Evolutionary conservation across 2,329 filamentous ascomycete species (phyloP).

Genomic region (Monilinia laxa): DNA sequence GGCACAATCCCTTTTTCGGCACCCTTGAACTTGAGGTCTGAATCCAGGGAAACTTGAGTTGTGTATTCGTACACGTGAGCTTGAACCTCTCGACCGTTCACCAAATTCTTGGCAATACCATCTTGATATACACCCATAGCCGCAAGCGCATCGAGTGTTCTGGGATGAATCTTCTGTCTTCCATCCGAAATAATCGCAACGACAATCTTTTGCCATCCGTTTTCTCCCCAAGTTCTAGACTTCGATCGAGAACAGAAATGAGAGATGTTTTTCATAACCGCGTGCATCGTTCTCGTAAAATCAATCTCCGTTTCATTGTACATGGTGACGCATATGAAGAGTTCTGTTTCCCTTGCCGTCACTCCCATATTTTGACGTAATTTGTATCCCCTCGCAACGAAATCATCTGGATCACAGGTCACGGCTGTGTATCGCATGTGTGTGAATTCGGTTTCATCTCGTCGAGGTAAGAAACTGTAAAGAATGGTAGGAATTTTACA

Average conservation of each 20-base stretch:
- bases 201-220: slow-evolving; percentile 98
- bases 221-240: slow-evolving; percentile 93
- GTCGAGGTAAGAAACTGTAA: slow-evolving; percentile 90
- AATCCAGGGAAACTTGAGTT: slow-evolving; percentile 92
- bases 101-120: slow-evolving; percentile 96
- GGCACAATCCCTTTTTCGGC: slow-evolving; percentile 98
- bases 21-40: slow-evolving; percentile 97
- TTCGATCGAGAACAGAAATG: slow-evolving; percentile 93
- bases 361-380: slow-evolving; percentile 85
- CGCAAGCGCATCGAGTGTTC: slow-evolving; percentile 89
- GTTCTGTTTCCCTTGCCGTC: slow-evolving; percentile 83
- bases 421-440: slow-evolving; percentile 99
- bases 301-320: slow-evolving; percentile 98
- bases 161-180: slow-evolving; percentile 86
- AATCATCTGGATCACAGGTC: slow-evolving; percentile 97
- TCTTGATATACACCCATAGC: slow-evolving; percentile 98
- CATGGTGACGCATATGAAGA: slow-evolving; percentile 98
- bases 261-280: slow-evolving; percentile 95
- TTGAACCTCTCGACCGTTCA: slow-evolving; percentile 93
- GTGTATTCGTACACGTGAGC: slow-evolving; percentile 99
- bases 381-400: slow-evolving; percentile 84
- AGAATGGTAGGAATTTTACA: slow-evolving; percentile 99
- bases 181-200: slow-evolving; percentile 96
- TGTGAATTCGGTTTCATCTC: slow-evolving; percentile 94
- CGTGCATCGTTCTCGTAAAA: slow-evolving; percentile 97